Conservation (phyloP, 805 yeast species). For the Saturnispora dispora region DNA sequence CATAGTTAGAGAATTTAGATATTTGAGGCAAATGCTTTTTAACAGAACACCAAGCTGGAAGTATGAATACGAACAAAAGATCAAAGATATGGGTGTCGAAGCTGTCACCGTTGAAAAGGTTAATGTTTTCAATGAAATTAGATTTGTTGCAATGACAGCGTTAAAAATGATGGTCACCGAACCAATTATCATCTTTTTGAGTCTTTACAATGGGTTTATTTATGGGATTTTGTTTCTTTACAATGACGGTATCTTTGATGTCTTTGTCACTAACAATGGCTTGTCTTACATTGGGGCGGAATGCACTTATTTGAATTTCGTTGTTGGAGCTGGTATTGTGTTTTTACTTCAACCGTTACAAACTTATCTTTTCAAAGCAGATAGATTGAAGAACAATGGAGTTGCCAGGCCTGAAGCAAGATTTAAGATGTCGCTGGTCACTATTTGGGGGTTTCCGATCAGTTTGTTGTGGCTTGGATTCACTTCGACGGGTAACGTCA, state of each 20-base stretch:
- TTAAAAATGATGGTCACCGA: slow-evolving; percentile 28
- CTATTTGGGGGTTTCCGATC: slow-evolving; percentile 31
- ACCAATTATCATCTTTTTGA: slow-evolving; percentile 28
- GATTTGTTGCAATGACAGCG: slow-evolving; percentile 26
- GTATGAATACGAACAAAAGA: slow-evolving; percentile 8
- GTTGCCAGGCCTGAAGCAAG: slow-evolving; percentile 29
- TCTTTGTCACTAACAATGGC: slow-evolving; percentile 27
- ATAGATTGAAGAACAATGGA: slow-evolving; percentile 27
- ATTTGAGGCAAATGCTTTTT: slow-evolving; percentile 11
- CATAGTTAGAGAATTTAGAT: slow-evolving; percentile 22
- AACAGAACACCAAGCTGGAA: slow-evolving; percentile 19
- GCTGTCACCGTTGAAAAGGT: slow-evolving; percentile 20
- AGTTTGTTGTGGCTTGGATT: slow-evolving; percentile 30
- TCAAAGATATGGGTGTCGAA: slow-evolving; percentile 14
- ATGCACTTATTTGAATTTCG: slow-evolving; percentile 28
- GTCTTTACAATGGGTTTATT: slow-evolving; percentile 30
- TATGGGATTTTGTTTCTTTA: slow-evolving; percentile 29
- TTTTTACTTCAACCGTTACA: slow-evolving; percentile 25
- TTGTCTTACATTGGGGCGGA: slow-evolving; percentile 27
- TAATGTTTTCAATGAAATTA: slow-evolving; percentile 22
- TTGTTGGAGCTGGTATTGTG: slow-evolving; percentile 27
- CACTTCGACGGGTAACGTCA: slow-evolving; percentile 25
- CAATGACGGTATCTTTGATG: slow-evolving; percentile 29
- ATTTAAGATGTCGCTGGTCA: slow-evolving; percentile 25
- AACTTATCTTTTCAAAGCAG: slow-evolving; percentile 24